Base-by-base conservation (phyloP, 73 alveolate genomes). In the Blepharisma stoltei region DNA sequence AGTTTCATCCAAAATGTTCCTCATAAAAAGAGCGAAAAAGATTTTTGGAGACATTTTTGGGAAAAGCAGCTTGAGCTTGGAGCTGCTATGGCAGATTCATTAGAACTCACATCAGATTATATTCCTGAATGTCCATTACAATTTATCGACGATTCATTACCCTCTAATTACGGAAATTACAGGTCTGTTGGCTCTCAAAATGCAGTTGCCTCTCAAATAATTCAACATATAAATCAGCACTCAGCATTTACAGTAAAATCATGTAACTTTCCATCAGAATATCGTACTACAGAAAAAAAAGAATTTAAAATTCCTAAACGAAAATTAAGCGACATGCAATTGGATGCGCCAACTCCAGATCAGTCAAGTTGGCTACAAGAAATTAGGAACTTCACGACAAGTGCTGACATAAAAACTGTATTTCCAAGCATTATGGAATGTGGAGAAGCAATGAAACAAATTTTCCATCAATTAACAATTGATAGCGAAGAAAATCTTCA, bases 21-120 rank as follows among this genome's bases (percentile, higher is more conserved):
- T 60, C 73, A 60, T 25, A 60, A 25, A 60, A 60, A 60, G 23
- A 60, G 23, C 38, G 73, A 60, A 60, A 60, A 14, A 14, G 73
- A 60, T 14, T 60, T 60, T 60, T 60, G 73, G 73, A 60, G 73
- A 4, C 14, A 25, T 25, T 60, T 60, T 38, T 60, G 73, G 73
- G 73, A 60, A 60, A n/a, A 60, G 14, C 73, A 60, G 73, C 5
- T 60, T 8, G 14, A 20, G 23, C 11, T 60, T n/a, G 73, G 73
- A 20, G 45, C n/a, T 20, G 48, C 73, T 0, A 60, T 60, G 73
- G 14, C 73, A 60, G 73, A 60, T 25, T n/a, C 73, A 14, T 25
- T 60, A 18, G 73, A 60, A 60, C 11, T 60, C 5, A 60, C 45
- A 8, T n/a, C 46, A 9, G 37, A 18, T 8, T 18, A 20, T 14